phyloP scores from a whole-genome alignment of 2,329 filamentous ascomycete species.

The Rhexocercosporidium sp. region DNA sequence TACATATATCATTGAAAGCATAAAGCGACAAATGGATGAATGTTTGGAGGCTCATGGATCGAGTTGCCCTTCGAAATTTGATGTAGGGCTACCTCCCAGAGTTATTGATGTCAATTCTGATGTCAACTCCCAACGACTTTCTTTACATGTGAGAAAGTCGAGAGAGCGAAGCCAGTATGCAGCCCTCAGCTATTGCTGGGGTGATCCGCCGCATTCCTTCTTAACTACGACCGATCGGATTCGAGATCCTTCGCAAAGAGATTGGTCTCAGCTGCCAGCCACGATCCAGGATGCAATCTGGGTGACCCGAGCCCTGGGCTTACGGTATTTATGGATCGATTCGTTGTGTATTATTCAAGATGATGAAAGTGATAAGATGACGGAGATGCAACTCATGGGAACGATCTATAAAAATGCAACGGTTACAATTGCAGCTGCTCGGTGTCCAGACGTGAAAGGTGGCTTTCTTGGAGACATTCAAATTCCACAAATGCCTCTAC shows the following conservation, averaged over 20 bases:
- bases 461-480: not conserved
- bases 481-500: not conserved
- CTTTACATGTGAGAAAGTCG: not conserved
- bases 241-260: conserved; percentile 4
- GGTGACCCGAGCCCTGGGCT: not conserved
- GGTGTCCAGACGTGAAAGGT: not conserved
- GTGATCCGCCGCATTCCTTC: not conserved
- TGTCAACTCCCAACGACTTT: not conserved
- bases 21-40: not conserved
- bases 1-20: not conserved
- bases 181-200: conserved; percentile 11
- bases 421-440: conserved; percentile 1
- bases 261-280: conserved; percentile 2
- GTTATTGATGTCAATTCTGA: conserved; percentile 4
- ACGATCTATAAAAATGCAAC: conserved; percentile 6
- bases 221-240: not conserved
- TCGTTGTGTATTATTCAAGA: conserved; percentile 17
- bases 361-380: conserved; percentile 2
- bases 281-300: conserved; percentile 8
- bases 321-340: conserved; percentile 16
- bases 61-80: not conserved
- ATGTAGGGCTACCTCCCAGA: not conserved
- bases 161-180: conserved; percentile 2
- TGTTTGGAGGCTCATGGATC: conserved; percentile 1
- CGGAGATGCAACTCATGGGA: conserved; percentile 1